Evolutionary conservation across 163 green algal species (phyloP), one percentile per base, ranked within the genome.

Genomic region (Scenedesmus sp.): DNA sequence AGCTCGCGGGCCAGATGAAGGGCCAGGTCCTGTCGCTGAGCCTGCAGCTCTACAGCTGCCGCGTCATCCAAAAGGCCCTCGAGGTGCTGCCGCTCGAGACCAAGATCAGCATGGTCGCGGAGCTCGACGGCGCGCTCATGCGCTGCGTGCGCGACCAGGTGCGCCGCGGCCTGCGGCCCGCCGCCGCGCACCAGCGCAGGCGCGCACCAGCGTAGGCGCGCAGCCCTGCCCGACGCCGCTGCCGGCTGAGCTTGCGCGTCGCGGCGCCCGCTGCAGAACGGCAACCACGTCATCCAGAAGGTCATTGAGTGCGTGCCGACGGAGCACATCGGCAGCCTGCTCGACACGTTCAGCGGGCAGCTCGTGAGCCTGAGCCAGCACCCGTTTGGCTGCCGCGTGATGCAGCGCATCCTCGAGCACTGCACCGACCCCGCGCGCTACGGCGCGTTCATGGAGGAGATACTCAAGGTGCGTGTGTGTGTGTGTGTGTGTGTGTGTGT

Each of bases 241-340:
- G n/a, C n/a, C n/a, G n/a, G n/a, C n/a, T n/a, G n/a, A n/a, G n/a
- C n/a, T n/a, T n/a, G n/a, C n/a, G n/a, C n/a, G n/a, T n/a, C n/a
- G n/a, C n/a, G n/a, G n/a, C n/a, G n/a, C n/a, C n/a, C n/a, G n/a
- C n/a, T n/a, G n/a, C n/a, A 97, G 85, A 98, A 98, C 64, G 94
- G 94, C 80, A 98, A 98, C 85, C 95, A 98, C 78, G 95, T 98
- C 47, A 93, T 98, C 26, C 95, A 98, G 67, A 92, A 91, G 65
- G 63, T 81, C 84, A 96, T 98, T 39, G 91, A 98, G 89, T 92
- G 89, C 60, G 83, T 96, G 34, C 90, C 92, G 34, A 89, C 78
- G 0, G 71, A 82, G 13, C 84, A 85, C 65, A 91, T 97, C 53
- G 36, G 33, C 31, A 87, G 80, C 63, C 88, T 98, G 36, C 76